Percentiles rank a stretch among this genome's conserved stretches.
Conservation (phyloP, 495 filamentous ascomycete genomes). For the Chaetomidium leptoderma region DNA sequence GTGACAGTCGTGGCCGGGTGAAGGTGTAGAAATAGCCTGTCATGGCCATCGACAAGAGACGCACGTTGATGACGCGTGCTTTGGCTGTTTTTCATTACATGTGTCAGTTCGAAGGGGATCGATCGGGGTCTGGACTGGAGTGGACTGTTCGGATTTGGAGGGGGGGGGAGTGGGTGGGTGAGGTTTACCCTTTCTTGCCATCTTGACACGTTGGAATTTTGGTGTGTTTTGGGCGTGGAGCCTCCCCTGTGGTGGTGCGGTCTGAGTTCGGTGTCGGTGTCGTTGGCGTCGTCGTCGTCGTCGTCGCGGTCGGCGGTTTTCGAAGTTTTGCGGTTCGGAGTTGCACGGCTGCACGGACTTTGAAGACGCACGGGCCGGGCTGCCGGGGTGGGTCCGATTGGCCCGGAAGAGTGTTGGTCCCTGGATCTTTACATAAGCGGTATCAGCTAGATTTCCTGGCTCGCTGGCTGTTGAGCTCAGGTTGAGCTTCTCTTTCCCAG, state of each 20-base stretch:
- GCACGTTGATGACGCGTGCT: slow-evolving; percentile 85
- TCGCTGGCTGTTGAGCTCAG: too few relatives aligned
- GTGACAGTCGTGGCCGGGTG: slow-evolving; percentile 70
- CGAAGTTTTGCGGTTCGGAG: slow-evolving; percentile 14
- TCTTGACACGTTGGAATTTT: slow-evolving; percentile 27
- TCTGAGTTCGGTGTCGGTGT: background rate
- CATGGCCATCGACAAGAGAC: slow-evolving; percentile 96
- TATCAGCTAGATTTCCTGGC: too few relatives aligned
- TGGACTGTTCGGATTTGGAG: too few relatives aligned
- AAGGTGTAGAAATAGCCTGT: slow-evolving; percentile 94
- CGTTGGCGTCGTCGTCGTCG: slow-evolving; percentile 12
- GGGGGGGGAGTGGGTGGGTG: background rate
- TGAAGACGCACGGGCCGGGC: background rate
- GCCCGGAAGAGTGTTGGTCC: background rate
- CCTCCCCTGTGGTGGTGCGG: background rate
- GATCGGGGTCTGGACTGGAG: background rate
- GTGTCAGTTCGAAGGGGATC: background rate
- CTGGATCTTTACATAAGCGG: too few relatives aligned
- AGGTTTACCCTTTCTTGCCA: slow-evolving; percentile 59
- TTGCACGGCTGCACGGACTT: background rate
- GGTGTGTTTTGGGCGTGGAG: background rate
- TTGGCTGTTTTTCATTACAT: slow-evolving; percentile 60
- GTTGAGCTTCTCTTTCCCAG: too few relatives aligned
- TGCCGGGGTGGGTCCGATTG: background rate
- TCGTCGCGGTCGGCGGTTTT: background rate